Evolutionary conservation across 1,284 basidiomycete species (phyloP).

Genomic region (Tausonia pullulans): DNA sequence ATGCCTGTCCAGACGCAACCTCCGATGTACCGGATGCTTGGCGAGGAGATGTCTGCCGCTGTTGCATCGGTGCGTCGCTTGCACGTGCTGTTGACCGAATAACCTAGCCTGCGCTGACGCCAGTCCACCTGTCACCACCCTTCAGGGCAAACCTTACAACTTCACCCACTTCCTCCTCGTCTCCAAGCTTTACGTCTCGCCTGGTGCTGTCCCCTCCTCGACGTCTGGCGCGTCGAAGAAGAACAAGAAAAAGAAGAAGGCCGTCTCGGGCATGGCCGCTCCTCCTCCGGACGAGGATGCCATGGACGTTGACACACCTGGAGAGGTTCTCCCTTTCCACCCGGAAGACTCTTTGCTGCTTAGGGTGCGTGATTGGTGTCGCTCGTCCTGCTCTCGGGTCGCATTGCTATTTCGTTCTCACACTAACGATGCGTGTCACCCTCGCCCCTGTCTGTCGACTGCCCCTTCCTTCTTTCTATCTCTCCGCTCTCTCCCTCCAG

Average conservation of each 20-base stretch:
- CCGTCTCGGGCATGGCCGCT: no score
- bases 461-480: background rate
- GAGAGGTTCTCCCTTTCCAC: constrained; percentile 21
- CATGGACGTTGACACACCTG: background rate
- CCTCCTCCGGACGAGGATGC: background rate
- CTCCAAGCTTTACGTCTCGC: constrained; percentile 52
- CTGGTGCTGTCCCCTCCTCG: constrained; percentile 22
- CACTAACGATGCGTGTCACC: constrained; percentile 58
- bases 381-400: no score
- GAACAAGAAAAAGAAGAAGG: background rate
- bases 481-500: constrained; percentile 33
- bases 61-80: constrained; percentile 45
- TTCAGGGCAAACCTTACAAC: constrained; percentile 52
- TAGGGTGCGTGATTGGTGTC: constrained; percentile 28
- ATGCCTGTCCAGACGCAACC: constrained; percentile 84
- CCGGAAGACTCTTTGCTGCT: constrained; percentile 43
- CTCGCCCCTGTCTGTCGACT: background rate
- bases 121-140: constrained; percentile 12
- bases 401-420: constrained; percentile 35
- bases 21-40: constrained; percentile 78
- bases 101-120: constrained; percentile 18
- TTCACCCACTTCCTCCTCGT: constrained; percentile 63
- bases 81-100: background rate
- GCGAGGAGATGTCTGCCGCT: constrained; percentile 63
- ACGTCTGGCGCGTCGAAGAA: constrained; percentile 20